Evolutionary conservation across 2,329 filamentous ascomycete genomes (phyloP).

Genomic region (Apiospora malaysiana): DNA sequence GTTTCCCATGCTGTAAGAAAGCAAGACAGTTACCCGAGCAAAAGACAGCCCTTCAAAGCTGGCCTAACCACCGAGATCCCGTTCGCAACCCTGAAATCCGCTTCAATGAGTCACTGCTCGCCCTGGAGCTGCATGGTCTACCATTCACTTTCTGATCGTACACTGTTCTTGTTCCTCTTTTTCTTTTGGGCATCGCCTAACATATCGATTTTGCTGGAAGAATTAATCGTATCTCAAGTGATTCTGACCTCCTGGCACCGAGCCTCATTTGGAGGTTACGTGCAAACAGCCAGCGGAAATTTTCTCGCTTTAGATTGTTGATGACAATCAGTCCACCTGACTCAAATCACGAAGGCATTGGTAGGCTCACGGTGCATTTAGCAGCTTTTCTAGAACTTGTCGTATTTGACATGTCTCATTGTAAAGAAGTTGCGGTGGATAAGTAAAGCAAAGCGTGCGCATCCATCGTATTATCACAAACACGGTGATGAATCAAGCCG

Average conservation of each 20-base stretch:
- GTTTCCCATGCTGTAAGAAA: no score
- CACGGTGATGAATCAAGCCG: neutral
- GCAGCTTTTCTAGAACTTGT: neutral
- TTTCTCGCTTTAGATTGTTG: neutral
- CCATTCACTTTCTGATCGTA: no score
- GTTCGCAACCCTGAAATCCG: no score
- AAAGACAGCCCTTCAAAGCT: no score
- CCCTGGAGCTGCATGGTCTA: no score
- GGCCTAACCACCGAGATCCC: no score
- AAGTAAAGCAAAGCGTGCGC: neutral
- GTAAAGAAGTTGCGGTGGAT: neutral
- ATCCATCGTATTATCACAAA: neutral
- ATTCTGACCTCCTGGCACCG: neutral
- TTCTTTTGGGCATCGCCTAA: no score
- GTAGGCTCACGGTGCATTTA: neutral
- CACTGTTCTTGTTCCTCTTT: no score
- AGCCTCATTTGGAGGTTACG: neutral
- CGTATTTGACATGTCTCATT: neutral
- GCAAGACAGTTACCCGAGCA: no score
- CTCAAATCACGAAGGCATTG: neutral
- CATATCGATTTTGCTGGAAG: neutral
- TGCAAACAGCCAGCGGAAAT: neutral
- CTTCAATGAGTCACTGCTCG: no score
- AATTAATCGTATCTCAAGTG: neutral
- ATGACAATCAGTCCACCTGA: neutral